Evolutionary conservation across 2,329 filamentous ascomycete species (phyloP).

Genomic region (Fusarium vanettenii): DNA sequence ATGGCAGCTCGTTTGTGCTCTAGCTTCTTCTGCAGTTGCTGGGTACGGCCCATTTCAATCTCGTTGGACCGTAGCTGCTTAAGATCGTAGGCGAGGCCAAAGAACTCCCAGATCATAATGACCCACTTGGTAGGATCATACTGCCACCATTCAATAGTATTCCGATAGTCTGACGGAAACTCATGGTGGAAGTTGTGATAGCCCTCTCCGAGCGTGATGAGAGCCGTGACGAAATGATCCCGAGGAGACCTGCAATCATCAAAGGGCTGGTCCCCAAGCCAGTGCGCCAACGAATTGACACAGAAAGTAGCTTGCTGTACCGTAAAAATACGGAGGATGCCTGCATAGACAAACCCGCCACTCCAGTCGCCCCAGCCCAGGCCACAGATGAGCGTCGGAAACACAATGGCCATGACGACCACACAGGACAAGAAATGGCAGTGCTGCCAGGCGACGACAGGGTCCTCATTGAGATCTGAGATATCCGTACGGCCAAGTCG

Average conservation of each 20-base stretch:
- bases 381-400: slow-evolving; percentile 81
- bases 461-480: slow-evolving; percentile 86
- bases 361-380: slow-evolving; percentile 84
- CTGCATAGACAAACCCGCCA: slow-evolving; percentile 86
- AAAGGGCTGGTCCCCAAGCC: slow-evolving; percentile 65
- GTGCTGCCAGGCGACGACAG: slow-evolving; percentile 89
- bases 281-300: slow-evolving; percentile 89
- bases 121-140: slow-evolving; percentile 93
- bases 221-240: slow-evolving; percentile 86
- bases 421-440: slow-evolving; percentile 86
- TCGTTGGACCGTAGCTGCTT: slow-evolving; percentile 94
- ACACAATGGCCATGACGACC: slow-evolving; percentile 78
- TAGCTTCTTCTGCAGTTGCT: slow-evolving; percentile 92
- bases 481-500: slow-evolving; percentile 89
- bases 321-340: slow-evolving; percentile 88
- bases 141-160: slow-evolving; percentile 90
- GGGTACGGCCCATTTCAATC: slow-evolving; percentile 90
- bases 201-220: slow-evolving; percentile 87
- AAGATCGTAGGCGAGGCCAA: slow-evolving; percentile 86
- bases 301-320: slow-evolving; percentile 95
- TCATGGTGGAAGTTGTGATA: slow-evolving; percentile 88
- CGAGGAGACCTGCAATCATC: slow-evolving; percentile 92
- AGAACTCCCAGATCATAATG: slow-evolving; percentile 85
- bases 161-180: slow-evolving; percentile 76
- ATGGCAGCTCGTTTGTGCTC: slow-evolving; percentile 85